Percentiles rank a stretch among this genome's conserved stretches.
phyloP scores from a whole-genome alignment of 257 asterid species.

The Gentiana straminea region DNA sequence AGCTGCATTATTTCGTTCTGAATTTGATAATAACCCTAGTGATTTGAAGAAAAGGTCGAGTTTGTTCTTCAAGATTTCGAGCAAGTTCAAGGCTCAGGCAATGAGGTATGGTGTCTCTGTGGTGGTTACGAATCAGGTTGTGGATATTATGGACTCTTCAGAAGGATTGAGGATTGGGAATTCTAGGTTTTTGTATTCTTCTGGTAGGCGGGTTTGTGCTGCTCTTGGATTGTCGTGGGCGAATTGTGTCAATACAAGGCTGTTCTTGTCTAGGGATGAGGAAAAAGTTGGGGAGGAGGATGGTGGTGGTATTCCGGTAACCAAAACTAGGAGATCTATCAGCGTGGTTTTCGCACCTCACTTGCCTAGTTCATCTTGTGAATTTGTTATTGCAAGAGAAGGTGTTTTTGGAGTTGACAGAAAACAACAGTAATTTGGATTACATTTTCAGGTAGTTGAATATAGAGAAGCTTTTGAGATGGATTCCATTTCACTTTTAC shows the following conservation, averaged over 20 bases:
- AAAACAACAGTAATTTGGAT: background rate
- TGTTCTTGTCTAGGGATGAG: constrained; percentile 62
- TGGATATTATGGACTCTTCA: constrained; percentile 53
- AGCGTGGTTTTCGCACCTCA: constrained; percentile 78
- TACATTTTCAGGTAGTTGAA: too few relatives aligned
- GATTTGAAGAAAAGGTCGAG: constrained; percentile 59
- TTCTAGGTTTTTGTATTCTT: constrained; percentile 33
- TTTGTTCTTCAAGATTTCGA: constrained; percentile 61
- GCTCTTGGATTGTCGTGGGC: constrained; percentile 95
- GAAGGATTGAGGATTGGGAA: constrained; percentile 54
- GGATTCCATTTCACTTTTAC: too few relatives aligned
- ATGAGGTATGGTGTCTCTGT: constrained; percentile 56
- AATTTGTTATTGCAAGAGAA: constrained; percentile 55
- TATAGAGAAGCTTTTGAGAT: too few relatives aligned
- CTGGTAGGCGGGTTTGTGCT: constrained; percentile 68
- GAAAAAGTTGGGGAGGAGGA: constrained; percentile 32
- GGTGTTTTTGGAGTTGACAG: constrained; percentile 50
- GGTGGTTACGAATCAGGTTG: constrained; percentile 80
- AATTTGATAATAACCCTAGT: constrained; percentile 50
- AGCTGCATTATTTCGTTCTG: constrained; percentile 79
- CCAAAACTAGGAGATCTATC: constrained; percentile 50
- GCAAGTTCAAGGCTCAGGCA: constrained; percentile 52
- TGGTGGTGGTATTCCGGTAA: constrained; percentile 8
- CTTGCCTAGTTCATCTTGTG: constrained; percentile 60
- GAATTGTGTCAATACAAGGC: constrained; percentile 75